These are phyloP conservation scores for Malus hybrid DNA, from an alignment of 331 rosid species.

Conservation along the genomic window DNA sequence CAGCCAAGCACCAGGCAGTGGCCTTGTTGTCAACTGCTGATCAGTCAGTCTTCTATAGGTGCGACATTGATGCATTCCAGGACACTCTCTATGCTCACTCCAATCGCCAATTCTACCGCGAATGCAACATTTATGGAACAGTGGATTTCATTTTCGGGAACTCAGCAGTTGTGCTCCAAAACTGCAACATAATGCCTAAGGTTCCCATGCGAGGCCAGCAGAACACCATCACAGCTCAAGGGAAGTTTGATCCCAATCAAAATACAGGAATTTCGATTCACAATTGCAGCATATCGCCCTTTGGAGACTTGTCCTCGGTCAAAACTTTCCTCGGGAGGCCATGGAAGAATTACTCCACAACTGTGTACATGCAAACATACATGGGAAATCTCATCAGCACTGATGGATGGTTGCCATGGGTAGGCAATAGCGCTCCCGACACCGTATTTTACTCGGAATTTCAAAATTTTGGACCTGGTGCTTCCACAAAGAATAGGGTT, in stretches of 20 bases:
- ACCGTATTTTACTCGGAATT: conserved; percentile 69
- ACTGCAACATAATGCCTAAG: conserved; percentile 48
- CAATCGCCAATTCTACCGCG: conserved; percentile 66
- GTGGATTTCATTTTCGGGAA: conserved; percentile 86
- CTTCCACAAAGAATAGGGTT: conserved; percentile 52
- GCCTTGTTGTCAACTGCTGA: conserved; percentile 62
- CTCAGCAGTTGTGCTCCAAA: conserved; percentile 57
- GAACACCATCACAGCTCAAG: conserved; percentile 87
- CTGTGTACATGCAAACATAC: conserved; percentile 37
- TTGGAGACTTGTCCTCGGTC: conserved; percentile 45
- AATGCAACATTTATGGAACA: conserved; percentile 65
- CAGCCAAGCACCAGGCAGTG: conserved; percentile 73
- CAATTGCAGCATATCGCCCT: conserved; percentile 41
- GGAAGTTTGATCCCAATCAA: conserved; percentile 65
- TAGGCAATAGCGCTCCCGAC: conserved; percentile 61
- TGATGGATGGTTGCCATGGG: conserved; percentile 84
- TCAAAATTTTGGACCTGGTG: conserved; percentile 58
- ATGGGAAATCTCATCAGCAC: conserved; percentile 40
- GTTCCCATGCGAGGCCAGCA: conserved; percentile 49
- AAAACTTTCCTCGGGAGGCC: conserved; percentile 75
- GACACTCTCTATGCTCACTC: conserved; percentile 56
- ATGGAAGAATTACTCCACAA: conserved; percentile 82
- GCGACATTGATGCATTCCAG: conserved; percentile 59
- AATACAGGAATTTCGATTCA: conserved; percentile 69
- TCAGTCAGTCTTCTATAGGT: conserved; percentile 54